Evolutionary conservation across 2,329 filamentous ascomycete species (phyloP).

Genomic region (Lecanoromycetidae sp.): DNA sequence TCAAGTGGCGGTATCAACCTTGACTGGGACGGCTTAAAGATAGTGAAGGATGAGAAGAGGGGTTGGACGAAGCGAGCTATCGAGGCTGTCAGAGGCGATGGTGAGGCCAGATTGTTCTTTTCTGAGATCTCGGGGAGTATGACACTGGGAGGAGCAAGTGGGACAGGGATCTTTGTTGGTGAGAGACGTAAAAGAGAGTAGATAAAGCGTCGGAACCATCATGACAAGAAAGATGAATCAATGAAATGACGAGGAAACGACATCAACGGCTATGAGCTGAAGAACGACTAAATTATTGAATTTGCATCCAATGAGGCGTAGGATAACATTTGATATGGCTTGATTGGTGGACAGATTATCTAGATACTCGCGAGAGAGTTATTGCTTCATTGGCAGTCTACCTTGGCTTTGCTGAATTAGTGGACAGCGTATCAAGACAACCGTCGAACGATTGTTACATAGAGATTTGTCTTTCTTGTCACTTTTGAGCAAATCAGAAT

Average conservation of each 20-base stretch:
- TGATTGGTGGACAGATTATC: background rate
- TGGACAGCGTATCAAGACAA: no score
- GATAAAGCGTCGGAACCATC: background rate
- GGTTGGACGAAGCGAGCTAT: constrained; percentile 3
- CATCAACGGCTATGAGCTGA: background rate
- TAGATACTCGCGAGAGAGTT: no score
- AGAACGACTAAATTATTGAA: background rate
- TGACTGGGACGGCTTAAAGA: constrained; percentile 7
- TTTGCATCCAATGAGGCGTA: no score
- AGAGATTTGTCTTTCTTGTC: background rate
- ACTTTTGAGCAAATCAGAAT: background rate
- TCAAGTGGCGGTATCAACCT: constrained; percentile 7
- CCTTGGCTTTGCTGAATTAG: no score
- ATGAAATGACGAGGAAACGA: background rate
- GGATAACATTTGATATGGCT: background rate
- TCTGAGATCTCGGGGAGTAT: constrained; percentile 2
- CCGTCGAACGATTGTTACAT: no score
- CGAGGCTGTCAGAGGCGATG: constrained; percentile 6
- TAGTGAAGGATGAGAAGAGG: constrained; percentile 5
- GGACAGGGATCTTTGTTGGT: background rate
- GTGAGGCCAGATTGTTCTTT: constrained; percentile 3
- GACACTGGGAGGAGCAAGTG: constrained; percentile 1
- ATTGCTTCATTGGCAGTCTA: no score
- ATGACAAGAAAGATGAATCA: background rate
- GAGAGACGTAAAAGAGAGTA: background rate